These are phyloP conservation scores for Pittosporum tobira DNA, from an alignment of 129 eudicot genomes.

Conservation along the genomic window DNA sequence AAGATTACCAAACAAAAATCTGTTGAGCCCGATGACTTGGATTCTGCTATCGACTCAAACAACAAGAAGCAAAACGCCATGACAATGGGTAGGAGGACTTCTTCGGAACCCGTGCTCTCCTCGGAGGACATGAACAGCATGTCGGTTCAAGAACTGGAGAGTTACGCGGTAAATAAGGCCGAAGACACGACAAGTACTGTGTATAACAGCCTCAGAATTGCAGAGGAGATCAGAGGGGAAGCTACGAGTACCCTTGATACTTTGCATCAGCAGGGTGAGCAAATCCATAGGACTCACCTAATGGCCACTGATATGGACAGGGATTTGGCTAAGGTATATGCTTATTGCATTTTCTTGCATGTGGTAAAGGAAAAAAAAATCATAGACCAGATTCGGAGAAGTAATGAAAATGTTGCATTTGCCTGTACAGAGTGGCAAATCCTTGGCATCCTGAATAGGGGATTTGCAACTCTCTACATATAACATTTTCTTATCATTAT, in stretches of 20 bases:
- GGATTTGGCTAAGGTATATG: slow-evolving; percentile 68
- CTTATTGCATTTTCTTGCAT: background rate
- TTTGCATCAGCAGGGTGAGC: slow-evolving; percentile 92
- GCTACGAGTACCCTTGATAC: slow-evolving; percentile 71
- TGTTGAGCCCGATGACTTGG: slow-evolving; percentile 14
- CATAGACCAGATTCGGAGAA: too few relatives aligned
- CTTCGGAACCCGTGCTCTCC: slow-evolving; percentile 44
- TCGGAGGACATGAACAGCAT: slow-evolving; percentile 44
- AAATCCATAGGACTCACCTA: slow-evolving; percentile 69
- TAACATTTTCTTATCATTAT: too few relatives aligned
- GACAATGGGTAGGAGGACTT: slow-evolving; percentile 33
- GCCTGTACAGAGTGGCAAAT: too few relatives aligned
- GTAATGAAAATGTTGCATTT: too few relatives aligned
- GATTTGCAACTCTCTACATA: too few relatives aligned
- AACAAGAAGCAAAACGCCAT: slow-evolving; percentile 8
- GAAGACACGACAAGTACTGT: slow-evolving; percentile 68
- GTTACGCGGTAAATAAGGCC: slow-evolving; percentile 65
- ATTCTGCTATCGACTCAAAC: slow-evolving; percentile 18
- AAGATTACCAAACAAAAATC: slow-evolving; percentile 9
- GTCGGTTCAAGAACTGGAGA: slow-evolving; percentile 80
- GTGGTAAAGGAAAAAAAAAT: too few relatives aligned
- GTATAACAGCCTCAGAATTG: slow-evolving; percentile 64
- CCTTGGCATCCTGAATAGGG: too few relatives aligned
- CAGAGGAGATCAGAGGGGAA: slow-evolving; percentile 66
- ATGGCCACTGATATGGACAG: slow-evolving; percentile 73